A percentile compares a stretch with the other conserved stretches of the same genome.
These are phyloP conservation scores for Astragalus membranaceus DNA, from an alignment of 306 rosid genomes.

Conservation along the genomic window DNA sequence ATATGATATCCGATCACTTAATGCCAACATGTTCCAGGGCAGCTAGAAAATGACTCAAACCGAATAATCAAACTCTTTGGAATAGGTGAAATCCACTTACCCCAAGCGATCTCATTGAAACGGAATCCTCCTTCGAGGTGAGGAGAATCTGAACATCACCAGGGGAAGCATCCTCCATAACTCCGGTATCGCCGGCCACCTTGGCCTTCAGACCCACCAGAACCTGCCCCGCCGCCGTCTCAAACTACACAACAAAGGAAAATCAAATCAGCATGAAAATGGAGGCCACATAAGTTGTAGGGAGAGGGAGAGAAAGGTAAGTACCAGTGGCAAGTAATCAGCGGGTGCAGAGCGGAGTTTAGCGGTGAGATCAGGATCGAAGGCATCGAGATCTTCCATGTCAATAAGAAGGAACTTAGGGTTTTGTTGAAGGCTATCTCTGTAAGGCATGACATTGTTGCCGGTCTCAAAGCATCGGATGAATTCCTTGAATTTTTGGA, in stretches of 20 bases:
- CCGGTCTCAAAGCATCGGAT: constrained; percentile 72
- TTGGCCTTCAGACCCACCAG: constrained; percentile 73
- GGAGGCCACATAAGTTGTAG: not conserved
- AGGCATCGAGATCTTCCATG: constrained; percentile 70
- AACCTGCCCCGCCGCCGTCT: constrained; percentile 94
- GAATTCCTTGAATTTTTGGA: constrained; percentile 89
- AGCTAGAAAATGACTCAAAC: not conserved
- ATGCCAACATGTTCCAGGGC: not conserved
- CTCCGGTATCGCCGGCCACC: constrained; percentile 77
- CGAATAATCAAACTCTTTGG: not conserved
- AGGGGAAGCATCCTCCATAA: constrained; percentile 71
- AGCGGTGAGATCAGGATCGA: constrained; percentile 71
- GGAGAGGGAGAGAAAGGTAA: not conserved
- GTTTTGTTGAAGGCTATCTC: constrained; percentile 73
- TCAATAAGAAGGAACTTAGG: constrained; percentile 57
- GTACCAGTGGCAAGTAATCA: constrained; percentile 73
- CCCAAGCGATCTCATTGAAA: constrained; percentile 82
- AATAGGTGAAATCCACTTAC: constrained; percentile 30
- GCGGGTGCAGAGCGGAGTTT: constrained; percentile 79
- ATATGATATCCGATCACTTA: not conserved
- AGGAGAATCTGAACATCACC: constrained; percentile 89
- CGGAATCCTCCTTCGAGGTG: constrained; percentile 74
- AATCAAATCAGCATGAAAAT: not conserved
- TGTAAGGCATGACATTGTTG: constrained; percentile 68
- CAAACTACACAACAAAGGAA: constrained; percentile 44